Percentiles rank a stretch among this genome's conserved stretches.
These are phyloP conservation scores for Irpex sp. DNA, from an alignment of 1,284 basidiomycete genomes.

Conservation along the genomic window DNA sequence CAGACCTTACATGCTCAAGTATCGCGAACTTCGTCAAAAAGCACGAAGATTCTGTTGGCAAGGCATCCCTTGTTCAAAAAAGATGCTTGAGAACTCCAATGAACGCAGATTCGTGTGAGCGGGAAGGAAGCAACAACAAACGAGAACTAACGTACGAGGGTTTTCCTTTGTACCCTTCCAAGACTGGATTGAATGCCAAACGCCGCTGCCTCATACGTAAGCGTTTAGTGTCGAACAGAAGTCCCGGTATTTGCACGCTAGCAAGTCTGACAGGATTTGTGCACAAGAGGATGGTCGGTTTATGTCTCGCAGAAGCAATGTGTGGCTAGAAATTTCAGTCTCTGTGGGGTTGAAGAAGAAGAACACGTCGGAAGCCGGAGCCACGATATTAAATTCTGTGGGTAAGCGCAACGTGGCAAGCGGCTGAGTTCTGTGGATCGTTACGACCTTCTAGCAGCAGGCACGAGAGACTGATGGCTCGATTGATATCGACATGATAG, in stretches of 20 bases:
- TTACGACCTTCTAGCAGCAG: not conserved
- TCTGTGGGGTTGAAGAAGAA: no score
- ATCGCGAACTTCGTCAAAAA: not conserved
- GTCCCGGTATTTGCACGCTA: not conserved
- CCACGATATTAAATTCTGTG: not conserved
- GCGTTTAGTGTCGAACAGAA: not conserved
- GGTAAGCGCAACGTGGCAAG: not conserved
- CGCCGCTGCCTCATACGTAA: not conserved
- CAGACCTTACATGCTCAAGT: not conserved
- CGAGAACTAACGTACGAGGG: not conserved
- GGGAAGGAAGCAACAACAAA: not conserved
- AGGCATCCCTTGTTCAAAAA: not conserved
- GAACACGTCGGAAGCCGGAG: no score
- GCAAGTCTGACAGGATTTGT: not conserved
- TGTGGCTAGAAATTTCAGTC: no score
- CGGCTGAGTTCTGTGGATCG: not conserved
- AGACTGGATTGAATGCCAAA: not conserved
- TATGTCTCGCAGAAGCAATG: not conserved
- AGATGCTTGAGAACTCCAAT: not conserved
- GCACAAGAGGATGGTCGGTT: not conserved
- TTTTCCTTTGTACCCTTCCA: not conserved
- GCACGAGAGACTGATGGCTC: not conserved
- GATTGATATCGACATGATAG: constrained; percentile 1
- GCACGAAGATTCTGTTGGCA: not conserved
- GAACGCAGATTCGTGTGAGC: not conserved